phyloP scores from a whole-genome alignment of 2,329 filamentous ascomycete genomes.

The Dactylellina drechsleri region DNA sequence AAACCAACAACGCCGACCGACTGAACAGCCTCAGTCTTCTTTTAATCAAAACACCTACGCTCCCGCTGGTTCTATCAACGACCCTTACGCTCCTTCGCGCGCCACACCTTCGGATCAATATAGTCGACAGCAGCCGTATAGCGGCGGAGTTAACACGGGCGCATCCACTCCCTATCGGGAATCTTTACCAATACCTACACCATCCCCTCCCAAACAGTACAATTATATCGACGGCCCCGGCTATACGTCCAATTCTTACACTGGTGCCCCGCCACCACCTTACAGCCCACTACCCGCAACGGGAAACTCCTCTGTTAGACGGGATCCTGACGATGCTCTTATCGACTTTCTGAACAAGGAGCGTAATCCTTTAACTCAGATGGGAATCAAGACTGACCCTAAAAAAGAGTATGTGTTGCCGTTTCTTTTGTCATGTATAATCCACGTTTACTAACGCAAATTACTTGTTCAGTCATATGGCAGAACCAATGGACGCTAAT shows the following conservation, averaged over 20 bases:
- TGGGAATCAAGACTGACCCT: slow-evolving; percentile 41
- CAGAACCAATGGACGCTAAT: slow-evolving; percentile 42
- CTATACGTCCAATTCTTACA: slow-evolving; percentile 30
- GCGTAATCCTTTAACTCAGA: slow-evolving; percentile 40
- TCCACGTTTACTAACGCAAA: background rate
- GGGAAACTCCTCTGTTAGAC: slow-evolving; percentile 21
- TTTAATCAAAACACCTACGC: slow-evolving; percentile 19
- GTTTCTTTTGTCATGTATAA: background rate
- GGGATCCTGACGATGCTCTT: slow-evolving; percentile 39
- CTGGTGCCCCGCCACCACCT: slow-evolving; percentile 45
- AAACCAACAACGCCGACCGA: slow-evolving; percentile 45
- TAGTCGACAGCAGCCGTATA: slow-evolving; percentile 35
- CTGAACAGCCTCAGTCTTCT: slow-evolving; percentile 19
- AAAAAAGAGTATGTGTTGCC: slow-evolving; percentile 35
- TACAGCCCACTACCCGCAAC: slow-evolving; percentile 34
- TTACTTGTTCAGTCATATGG: slow-evolving; percentile 25
- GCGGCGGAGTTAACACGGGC: slow-evolving; percentile 4
- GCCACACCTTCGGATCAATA: slow-evolving; percentile 49
- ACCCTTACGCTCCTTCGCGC: slow-evolving; percentile 36
- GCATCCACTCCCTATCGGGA: slow-evolving; percentile 30
- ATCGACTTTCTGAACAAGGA: slow-evolving; percentile 45
- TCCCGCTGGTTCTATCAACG: slow-evolving; percentile 25
- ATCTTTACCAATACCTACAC: slow-evolving; percentile 33
- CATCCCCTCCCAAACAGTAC: slow-evolving; percentile 34
- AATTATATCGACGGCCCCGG: slow-evolving; percentile 42